Base-by-base conservation (phyloP, 2,329 filamentous ascomycete genomes). In the Dactylella cylindrospora region DNA sequence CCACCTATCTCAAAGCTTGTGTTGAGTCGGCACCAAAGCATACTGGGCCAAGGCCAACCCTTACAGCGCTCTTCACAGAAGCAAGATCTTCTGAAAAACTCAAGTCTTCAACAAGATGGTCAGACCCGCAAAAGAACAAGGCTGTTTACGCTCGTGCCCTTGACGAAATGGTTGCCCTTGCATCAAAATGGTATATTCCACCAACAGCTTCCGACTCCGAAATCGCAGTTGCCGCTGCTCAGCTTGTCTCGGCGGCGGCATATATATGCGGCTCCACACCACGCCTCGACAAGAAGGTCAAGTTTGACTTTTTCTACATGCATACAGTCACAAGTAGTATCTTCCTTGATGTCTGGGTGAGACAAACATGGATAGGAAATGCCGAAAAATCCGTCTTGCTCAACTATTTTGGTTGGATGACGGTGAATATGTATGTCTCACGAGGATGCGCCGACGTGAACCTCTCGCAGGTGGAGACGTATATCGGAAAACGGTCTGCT, bases 301-400 rank as follows among this genome's bases (percentile, higher is more conserved):
- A 86, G 70, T 83, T 88, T 70, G 90, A 95, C 71, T 96, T 96
- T 72, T 93, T 84, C 75, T 66, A 82, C 51, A 90, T 90, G 68
- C 90, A 96, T 72, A 81, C 83, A 68, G 75, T 91, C 66, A 96
- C 86, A 70, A 76, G 77, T 8, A 84, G 84, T n/a, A 82, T 95
- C 66, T 93, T 91, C 75, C 78, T 88, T 66, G 76, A 77, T 4
- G 71, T 77, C 5, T 78, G 95, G 70, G 79, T 84, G 69, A 74
- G 74, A 8, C 78, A 78, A 66, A 66, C 76, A 29, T 93, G 80
- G 79, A 76, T 90, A 35, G 76, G 81, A 0, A 70, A 73, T 0
- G 75, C 76, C 5, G 75, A 76, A 40, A 91, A 90, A 70, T 75
- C 78, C 9, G 82, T 87, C 4, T 74, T 95, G 0, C 76, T 95